Evolutionary conservation across 495 filamentous ascomycete genomes (phyloP).

Genomic region (Aspergillus hancockii): DNA sequence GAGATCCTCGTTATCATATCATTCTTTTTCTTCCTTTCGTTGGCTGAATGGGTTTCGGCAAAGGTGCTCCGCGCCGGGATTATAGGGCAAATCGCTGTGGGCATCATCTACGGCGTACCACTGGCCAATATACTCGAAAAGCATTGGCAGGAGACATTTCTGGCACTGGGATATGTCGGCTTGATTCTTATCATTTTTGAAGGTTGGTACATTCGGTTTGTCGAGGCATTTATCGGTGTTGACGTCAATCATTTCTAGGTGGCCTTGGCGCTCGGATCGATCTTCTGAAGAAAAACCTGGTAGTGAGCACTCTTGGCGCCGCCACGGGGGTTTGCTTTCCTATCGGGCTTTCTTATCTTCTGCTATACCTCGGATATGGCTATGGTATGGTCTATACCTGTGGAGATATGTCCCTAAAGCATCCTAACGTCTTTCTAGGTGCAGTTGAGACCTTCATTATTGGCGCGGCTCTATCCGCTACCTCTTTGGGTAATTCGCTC

Average conservation of each 20-base stretch:
- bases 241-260: slow-evolving; percentile 24
- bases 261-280: slow-evolving; percentile 34
- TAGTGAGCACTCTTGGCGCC: slow-evolving; percentile 31
- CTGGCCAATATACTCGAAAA: slow-evolving; percentile 34
- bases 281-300: slow-evolving; percentile 35
- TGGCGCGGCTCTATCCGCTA: slow-evolving; percentile 34
- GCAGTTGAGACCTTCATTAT: slow-evolving; percentile 41
- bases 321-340: slow-evolving; percentile 37
- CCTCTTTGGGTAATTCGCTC: slow-evolving; percentile 29
- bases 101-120: slow-evolving; percentile 37
- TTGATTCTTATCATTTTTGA: slow-evolving; percentile 40
- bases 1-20: slow-evolving; percentile 35
- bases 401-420: neutral
- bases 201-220: slow-evolving; percentile 18
- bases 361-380: slow-evolving; percentile 34
- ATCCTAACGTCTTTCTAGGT: slow-evolving; percentile 12
- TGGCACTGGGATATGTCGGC: slow-evolving; percentile 37
- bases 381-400: slow-evolving; percentile 23
- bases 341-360: slow-evolving; percentile 33
- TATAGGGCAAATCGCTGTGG: slow-evolving; percentile 36
- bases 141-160: slow-evolving; percentile 34
- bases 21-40: slow-evolving; percentile 37
- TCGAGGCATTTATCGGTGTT: slow-evolving; percentile 12
- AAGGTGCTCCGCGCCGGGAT: slow-evolving; percentile 35
- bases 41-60: slow-evolving; percentile 34